These are phyloP conservation scores for Tubosaeta brunneosetosa DNA, from an alignment of 768 basidiomycete species.

Conservation along the genomic window DNA sequence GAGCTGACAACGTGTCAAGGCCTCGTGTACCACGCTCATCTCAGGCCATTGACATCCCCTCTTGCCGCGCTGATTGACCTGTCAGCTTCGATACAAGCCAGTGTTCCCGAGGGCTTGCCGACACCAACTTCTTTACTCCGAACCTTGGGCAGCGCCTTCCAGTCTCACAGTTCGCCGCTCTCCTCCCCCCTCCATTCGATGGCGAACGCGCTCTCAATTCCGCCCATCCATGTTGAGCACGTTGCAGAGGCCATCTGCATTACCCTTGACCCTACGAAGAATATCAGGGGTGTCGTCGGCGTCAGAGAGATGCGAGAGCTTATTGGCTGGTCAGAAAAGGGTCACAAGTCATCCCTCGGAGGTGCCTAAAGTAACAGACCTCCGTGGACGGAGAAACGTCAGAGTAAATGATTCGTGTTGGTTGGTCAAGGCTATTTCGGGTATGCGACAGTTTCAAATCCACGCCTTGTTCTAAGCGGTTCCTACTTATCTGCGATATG, in stretches of 20 bases:
- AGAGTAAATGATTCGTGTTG: conserved; percentile 7
- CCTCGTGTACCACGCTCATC: conserved; percentile 93
- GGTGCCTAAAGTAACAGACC: conserved; percentile 12
- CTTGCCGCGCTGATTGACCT: conserved; percentile 80
- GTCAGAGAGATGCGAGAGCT: conserved; percentile 72
- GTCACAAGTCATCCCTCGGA: conserved; percentile 16
- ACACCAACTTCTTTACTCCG: conserved; percentile 65
- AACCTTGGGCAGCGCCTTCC: conserved; percentile 39
- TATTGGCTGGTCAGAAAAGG: conserved; percentile 57
- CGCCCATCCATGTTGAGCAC: conserved; percentile 94
- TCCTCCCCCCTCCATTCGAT: conserved; percentile 57
- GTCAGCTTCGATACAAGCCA: conserved; percentile 66
- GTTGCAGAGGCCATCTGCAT: conserved; percentile 82
- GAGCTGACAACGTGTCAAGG: conserved; percentile 43
- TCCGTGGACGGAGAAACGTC: conserved; percentile 2
- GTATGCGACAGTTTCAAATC: conserved; percentile 14
- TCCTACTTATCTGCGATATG: conserved; percentile 21
- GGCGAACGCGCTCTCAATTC: conserved; percentile 76
- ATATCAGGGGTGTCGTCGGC: conserved; percentile 60
- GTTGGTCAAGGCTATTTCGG: conserved; percentile 13
- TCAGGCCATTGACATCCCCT: conserved; percentile 84
- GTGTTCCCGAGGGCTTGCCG: conserved; percentile 51
- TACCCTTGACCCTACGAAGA: conserved; percentile 46
- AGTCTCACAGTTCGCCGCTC: conserved; percentile 28
- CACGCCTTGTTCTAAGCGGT: neutral